Conservation (phyloP, 1,284 basidiomycete genomes). For the Leccinum pachyderme region DNA sequence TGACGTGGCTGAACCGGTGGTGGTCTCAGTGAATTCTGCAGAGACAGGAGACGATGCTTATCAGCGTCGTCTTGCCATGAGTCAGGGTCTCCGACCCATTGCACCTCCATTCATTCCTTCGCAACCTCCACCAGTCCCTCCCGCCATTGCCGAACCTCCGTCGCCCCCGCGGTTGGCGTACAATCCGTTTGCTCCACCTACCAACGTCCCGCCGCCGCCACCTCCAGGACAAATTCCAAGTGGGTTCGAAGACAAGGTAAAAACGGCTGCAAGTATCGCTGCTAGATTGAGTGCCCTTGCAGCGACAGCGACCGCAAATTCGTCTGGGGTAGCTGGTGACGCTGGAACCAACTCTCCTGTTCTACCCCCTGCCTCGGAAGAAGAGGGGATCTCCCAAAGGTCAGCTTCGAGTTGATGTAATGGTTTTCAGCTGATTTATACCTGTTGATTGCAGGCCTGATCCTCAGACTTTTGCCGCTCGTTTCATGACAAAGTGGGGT, state of each 20-base stretch:
- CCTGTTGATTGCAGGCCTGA: slow-evolving; percentile 48
- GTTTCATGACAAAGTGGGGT: slow-evolving; percentile 91
- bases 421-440: background rate
- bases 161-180: slow-evolving; percentile 55
- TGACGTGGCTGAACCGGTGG: slow-evolving; percentile 12
- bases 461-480: slow-evolving; percentile 71
- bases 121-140: slow-evolving; percentile 18
- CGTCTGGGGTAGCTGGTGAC: slow-evolving; percentile 11
- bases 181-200: slow-evolving; percentile 64
- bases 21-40: slow-evolving; percentile 24
- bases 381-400: slow-evolving; percentile 35
- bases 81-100: slow-evolving; percentile 31
- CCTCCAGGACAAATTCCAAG: slow-evolving; percentile 48
- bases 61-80: slow-evolving; percentile 59
- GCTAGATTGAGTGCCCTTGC: slow-evolving; percentile 64
- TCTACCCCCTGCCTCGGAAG: slow-evolving; percentile 17
- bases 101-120: slow-evolving; percentile 20
- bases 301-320: slow-evolving; percentile 33
- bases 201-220: slow-evolving; percentile 55
- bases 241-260: slow-evolving; percentile 61
- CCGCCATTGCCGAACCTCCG: slow-evolving; percentile 26
- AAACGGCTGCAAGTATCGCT: slow-evolving; percentile 80
- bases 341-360: slow-evolving; percentile 19
- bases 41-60: slow-evolving; percentile 73
- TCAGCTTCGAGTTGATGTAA: slow-evolving; percentile 19